These are phyloP conservation scores for Yueomyces sp. DNA, from an alignment of 1,139 yeast genomes.

Conservation along the genomic window DNA sequence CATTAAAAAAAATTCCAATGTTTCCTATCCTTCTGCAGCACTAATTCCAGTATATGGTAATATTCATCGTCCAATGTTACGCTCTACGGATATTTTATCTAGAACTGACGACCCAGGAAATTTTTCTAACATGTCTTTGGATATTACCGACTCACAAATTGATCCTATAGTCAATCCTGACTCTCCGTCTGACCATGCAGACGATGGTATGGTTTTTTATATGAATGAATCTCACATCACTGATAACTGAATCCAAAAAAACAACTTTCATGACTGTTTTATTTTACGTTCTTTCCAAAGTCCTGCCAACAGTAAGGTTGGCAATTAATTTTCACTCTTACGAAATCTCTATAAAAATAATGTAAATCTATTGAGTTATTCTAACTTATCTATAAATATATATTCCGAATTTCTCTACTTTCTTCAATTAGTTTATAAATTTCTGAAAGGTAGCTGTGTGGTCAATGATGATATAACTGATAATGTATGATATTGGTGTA, in stretches of 20 bases:
- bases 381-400: too few species aligned
- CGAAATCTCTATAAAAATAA: too few species aligned
- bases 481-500: too few species aligned
- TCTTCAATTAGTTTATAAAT: too few species aligned
- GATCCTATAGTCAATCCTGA: conserved; percentile 4
- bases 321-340: too few species aligned
- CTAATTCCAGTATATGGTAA: conserved; percentile 28
- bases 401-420: too few species aligned
- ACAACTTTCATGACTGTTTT: too few species aligned
- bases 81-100: conserved; percentile 14
- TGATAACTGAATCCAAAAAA: neutral
- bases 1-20: conserved; percentile 19
- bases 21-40: conserved; percentile 27
- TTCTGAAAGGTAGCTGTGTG: too few species aligned
- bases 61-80: conserved; percentile 25
- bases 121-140: neutral
- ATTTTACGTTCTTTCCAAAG: too few species aligned
- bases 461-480: too few species aligned
- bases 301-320: too few species aligned
- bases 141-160: neutral
- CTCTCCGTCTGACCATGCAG: conserved; percentile 35
- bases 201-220: conserved; percentile 72
- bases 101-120: neutral
- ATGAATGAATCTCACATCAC: conserved; percentile 53
- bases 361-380: too few species aligned